These are phyloP conservation scores for Penicillium bovifimosum DNA, from an alignment of 495 filamentous ascomycete species.

Conservation along the genomic window DNA sequence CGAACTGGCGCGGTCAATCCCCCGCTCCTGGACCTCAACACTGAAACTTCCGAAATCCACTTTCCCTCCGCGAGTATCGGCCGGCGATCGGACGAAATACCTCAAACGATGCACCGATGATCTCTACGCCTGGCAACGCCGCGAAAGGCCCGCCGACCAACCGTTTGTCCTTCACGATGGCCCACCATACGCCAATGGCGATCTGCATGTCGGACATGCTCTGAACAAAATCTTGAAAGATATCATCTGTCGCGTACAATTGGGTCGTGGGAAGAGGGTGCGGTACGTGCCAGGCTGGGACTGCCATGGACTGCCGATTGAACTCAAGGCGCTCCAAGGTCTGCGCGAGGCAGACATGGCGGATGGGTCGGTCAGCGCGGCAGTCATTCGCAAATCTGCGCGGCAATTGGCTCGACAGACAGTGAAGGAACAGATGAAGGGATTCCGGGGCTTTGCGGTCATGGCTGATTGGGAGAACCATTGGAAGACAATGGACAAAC, in stretches of 20 bases:
- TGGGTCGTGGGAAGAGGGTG: slow-evolving; percentile 70
- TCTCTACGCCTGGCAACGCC: slow-evolving; percentile 81
- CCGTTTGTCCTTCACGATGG: slow-evolving; percentile 90
- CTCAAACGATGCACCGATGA: slow-evolving; percentile 77
- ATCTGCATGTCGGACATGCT: slow-evolving; percentile 93
- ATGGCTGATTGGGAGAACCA: slow-evolving; percentile 93
- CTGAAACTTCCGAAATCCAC: slow-evolving; percentile 54
- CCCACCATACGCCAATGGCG: slow-evolving; percentile 93
- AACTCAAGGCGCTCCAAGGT: slow-evolving; percentile 84
- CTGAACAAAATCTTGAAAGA: slow-evolving; percentile 98
- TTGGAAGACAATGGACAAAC: slow-evolving; percentile 88
- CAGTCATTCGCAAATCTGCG: slow-evolving; percentile 63
- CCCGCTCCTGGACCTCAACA: slow-evolving; percentile 54
- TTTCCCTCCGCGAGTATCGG: slow-evolving; percentile 50
- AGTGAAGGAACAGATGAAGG: slow-evolving; percentile 72
- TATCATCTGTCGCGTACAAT: slow-evolving; percentile 73
- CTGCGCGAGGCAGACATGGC: slow-evolving; percentile 26
- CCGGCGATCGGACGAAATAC: slow-evolving; percentile 54
- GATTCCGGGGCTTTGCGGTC: slow-evolving; percentile 76
- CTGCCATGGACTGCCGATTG: slow-evolving; percentile 95
- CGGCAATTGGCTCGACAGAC: slow-evolving; percentile 67
- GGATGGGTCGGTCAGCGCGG: slow-evolving; percentile 23
- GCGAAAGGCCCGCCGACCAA: slow-evolving; percentile 50
- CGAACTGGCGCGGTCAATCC: slow-evolving; percentile 40
- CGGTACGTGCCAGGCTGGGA: slow-evolving; percentile 97